These are phyloP conservation scores for Aspergillus arachidicola DNA, from an alignment of 2,329 filamentous ascomycete genomes.

Conservation along the genomic window DNA sequence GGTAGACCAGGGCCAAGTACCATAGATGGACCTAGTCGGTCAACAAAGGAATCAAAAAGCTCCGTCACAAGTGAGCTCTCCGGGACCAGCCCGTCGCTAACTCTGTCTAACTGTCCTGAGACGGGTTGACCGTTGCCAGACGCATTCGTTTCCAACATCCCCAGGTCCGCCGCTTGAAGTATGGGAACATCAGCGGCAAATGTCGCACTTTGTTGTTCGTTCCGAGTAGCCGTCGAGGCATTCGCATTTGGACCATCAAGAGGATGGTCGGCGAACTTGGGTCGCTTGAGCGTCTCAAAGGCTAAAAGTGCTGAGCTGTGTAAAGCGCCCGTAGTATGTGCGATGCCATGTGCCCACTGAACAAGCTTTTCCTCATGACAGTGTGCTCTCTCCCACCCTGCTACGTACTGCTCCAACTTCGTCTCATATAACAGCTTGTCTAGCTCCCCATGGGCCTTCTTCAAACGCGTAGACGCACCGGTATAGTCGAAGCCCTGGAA, in stretches of 20 bases:
- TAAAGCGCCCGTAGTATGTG: constrained; percentile 86
- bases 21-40: constrained; percentile 87
- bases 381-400: constrained; percentile 79
- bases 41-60: constrained; percentile 89
- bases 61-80: constrained; percentile 62
- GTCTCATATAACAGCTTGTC: constrained; percentile 79
- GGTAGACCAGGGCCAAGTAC: constrained; percentile 32
- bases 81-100: background rate
- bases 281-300: constrained; percentile 77
- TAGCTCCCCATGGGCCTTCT: constrained; percentile 68
- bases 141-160: background rate
- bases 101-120: background rate
- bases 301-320: constrained; percentile 87
- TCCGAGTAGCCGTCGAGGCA: constrained; percentile 8
- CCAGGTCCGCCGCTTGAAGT: background rate
- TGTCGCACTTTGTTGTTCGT: constrained; percentile 17
- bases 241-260: background rate
- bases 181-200: background rate
- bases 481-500: constrained; percentile 68
- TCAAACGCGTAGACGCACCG: constrained; percentile 64
- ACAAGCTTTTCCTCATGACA: constrained; percentile 76
- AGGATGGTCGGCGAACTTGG: constrained; percentile 22
- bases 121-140: background rate
- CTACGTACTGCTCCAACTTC: constrained; percentile 82
- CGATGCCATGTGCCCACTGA: constrained; percentile 79